Evolutionary conservation across 2,329 filamentous ascomycete species (phyloP).

Genomic region (Ceratocystiopsis sp.): DNA sequence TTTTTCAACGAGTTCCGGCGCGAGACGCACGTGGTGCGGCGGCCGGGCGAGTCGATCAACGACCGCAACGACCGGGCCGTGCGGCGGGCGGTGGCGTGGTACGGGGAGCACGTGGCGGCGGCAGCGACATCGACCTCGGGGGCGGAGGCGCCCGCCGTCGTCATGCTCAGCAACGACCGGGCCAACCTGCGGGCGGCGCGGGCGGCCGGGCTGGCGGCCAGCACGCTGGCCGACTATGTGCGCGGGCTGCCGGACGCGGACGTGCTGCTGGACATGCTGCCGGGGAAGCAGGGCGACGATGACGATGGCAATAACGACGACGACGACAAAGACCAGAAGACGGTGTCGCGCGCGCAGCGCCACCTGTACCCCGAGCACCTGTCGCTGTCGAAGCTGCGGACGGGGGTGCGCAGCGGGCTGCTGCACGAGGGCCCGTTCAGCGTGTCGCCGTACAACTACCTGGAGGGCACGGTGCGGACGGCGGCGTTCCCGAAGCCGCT

Average conservation of each 20-base stretch:
- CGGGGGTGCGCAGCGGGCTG: conserved; percentile 72
- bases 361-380: conserved; percentile 82
- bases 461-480: conserved; percentile 83
- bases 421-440: conserved; percentile 93
- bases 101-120: conserved; percentile 59
- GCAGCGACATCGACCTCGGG: conserved; percentile 28
- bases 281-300: too few species aligned
- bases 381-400: conserved; percentile 83
- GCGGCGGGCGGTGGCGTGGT: conserved; percentile 75
- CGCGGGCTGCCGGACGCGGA: conserved; percentile 69
- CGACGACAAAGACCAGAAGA: conserved; percentile 44
- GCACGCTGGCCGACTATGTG: conserved; percentile 64
- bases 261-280: conserved; percentile 82
- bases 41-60: conserved; percentile 73
- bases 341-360: conserved; percentile 32
- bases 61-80: conserved; percentile 93
- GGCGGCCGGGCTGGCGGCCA: conserved; percentile 52
- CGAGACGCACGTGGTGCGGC: conserved; percentile 70
- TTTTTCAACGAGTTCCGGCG: conserved; percentile 98
- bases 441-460: conserved; percentile 93
- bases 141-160: conserved; percentile 52
- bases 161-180: conserved; percentile 88
- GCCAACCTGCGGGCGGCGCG: conserved; percentile 74
- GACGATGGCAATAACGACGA: too few species aligned
- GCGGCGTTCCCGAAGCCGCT: conserved; percentile 80